Base-by-base conservation (phyloP, 495 filamentous ascomycete genomes). In the Apodospora peruviana region DNA sequence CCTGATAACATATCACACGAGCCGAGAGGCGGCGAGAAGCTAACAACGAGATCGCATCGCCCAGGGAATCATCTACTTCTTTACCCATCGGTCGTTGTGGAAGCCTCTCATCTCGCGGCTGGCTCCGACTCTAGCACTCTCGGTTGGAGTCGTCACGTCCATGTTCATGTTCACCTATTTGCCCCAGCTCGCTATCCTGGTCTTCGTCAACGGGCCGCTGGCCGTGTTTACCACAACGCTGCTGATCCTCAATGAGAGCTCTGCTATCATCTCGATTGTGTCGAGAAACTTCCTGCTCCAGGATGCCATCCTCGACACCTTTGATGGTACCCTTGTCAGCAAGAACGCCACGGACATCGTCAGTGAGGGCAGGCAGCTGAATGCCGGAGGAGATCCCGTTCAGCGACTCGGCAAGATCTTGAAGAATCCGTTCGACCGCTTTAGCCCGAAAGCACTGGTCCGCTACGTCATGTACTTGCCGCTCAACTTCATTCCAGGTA, bases 131-230 rank as follows among this genome's bases (percentile, higher is more conserved):
- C 49, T 88, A 38, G 71, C 75, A n/a, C 71, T 94, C 11, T 87
- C 85, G 9, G 56, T 84, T 29, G 76, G 79, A 22, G 75, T 89
- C 19, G 82, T 87, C 8, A 68, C 71, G n/a, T 67, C 75, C 58
- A 81, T 96, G 85, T 97, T 98, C 68, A 70, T 85, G 58, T 83
- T 96, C 67, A 86, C 90, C 44, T 98, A 96, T 62, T 65, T 96
- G 27, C 93, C 93, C 0, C 93, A 98, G 70, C 77, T 87, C 27
- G 85, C 88, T 7, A 63, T 89, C 32, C 70, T 96, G 23, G 75
- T 87, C 48, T 81, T 96, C 58, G 83, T 94, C 43, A 90, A 88
- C 47, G 93, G 93, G 0, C 91, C 91, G 0, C 67, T 96, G 2
- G 87, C 88, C 14, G 86, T 87, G 19, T 62, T 94, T 43, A 86